These are phyloP conservation scores for Beverwykella pulmonaria DNA, from an alignment of 495 filamentous ascomycete genomes.

Conservation along the genomic window DNA sequence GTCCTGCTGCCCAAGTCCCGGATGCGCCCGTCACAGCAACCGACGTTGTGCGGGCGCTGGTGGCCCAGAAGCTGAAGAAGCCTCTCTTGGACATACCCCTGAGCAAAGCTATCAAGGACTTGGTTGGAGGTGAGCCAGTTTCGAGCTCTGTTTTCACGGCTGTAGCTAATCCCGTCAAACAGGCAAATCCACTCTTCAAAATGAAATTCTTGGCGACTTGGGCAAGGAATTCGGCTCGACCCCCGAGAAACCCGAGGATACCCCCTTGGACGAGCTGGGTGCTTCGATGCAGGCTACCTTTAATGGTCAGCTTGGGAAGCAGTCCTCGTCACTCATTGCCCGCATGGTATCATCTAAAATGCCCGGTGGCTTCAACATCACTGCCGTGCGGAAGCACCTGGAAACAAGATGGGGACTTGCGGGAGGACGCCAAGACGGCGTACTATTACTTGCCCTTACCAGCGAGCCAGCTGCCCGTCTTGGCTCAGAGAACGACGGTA, in stretches of 20 bases:
- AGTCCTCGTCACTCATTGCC: conserved; percentile 90
- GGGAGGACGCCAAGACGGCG: conserved; percentile 87
- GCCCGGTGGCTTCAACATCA: conserved; percentile 99
- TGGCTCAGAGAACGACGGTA: conserved; percentile 85
- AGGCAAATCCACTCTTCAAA: conserved; percentile 98
- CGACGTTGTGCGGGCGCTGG: conserved; percentile 84
- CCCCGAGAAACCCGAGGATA: conserved; percentile 98
- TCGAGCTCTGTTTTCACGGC: not conserved
- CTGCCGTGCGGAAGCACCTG: conserved; percentile 87
- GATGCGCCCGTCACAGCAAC: conserved; percentile 85
- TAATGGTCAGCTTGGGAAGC: conserved; percentile 96
- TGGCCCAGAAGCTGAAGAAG: conserved; percentile 99
- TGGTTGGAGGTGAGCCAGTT: conserved; percentile 82
- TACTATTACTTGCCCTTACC: conserved; percentile 83
- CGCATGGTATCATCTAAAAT: conserved; percentile 97
- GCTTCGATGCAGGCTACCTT: conserved; percentile 96
- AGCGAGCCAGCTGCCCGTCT: conserved; percentile 89
- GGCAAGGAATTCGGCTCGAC: conserved; percentile 98
- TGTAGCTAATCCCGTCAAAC: conserved; percentile 18
- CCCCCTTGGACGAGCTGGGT: conserved; percentile 90
- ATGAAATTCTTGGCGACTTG: conserved; percentile 92
- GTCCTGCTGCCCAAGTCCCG: conserved; percentile 84
- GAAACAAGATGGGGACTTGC: conserved; percentile 92
- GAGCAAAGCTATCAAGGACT: conserved; percentile 96
- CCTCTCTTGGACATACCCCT: conserved; percentile 82